phyloP scores from a whole-genome alignment of 371 early-diverging fungal genomes.

The Mortierella sp. region DNA sequence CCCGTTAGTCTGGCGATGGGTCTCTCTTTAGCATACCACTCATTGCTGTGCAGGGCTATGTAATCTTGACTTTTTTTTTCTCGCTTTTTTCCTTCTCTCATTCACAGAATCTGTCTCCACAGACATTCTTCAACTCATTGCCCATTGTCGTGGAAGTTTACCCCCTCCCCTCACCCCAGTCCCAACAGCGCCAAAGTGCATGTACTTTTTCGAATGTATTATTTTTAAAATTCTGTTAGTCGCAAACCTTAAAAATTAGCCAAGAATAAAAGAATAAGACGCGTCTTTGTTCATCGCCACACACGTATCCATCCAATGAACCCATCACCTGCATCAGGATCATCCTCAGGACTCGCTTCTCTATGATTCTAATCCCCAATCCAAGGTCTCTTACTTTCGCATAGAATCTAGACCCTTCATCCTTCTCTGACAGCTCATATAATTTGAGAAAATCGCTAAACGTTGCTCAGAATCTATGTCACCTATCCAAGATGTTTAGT shows the following conservation, averaged over 20 bases:
- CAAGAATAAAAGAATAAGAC: background rate
- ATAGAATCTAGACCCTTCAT: slow-evolving; percentile 3
- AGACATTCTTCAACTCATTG: too few species aligned
- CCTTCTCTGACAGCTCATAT: slow-evolving; percentile 38
- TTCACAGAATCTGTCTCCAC: too few species aligned
- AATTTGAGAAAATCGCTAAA: slow-evolving; percentile 18
- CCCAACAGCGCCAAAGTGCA: background rate
- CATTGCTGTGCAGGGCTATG: background rate
- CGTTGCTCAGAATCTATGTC: too few species aligned
- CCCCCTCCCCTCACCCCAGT: too few species aligned
- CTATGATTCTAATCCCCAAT: background rate
- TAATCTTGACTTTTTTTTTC: background rate
- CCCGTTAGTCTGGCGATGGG: slow-evolving; percentile 20
- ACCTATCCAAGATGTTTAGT: too few species aligned
- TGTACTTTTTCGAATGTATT: background rate
- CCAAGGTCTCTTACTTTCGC: background rate
- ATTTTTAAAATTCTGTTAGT: background rate
- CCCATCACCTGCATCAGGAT: background rate
- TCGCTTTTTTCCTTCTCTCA: background rate
- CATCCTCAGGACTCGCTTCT: background rate
- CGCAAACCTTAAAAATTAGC: background rate
- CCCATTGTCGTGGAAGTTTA: too few species aligned
- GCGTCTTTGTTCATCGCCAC: background rate
- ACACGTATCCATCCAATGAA: background rate
- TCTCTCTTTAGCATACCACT: background rate